phyloP scores from a whole-genome alignment of 345 rosid genomes.

The Gossypium ekmanianum region DNA sequence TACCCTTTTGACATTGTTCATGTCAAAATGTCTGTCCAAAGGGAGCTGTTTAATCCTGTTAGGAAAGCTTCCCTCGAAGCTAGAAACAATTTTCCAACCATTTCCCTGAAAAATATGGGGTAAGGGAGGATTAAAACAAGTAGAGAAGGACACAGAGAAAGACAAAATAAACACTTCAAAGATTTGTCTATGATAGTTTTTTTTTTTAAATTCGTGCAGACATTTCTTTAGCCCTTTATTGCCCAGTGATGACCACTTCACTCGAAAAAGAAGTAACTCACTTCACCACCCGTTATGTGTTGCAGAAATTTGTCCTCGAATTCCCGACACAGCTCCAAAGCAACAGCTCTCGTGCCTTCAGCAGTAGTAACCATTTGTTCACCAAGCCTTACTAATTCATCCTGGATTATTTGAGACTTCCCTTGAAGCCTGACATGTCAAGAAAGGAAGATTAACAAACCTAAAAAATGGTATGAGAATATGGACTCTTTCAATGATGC shows the following conservation, averaged over 20 bases:
- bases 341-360: conserved; percentile 96
- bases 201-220: not conserved
- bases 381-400: conserved; percentile 86
- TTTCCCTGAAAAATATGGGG: conserved; percentile 55
- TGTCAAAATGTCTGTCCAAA: conserved; percentile 89
- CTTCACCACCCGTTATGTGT: conserved; percentile 90
- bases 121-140: not conserved
- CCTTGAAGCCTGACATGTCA: conserved; percentile 76
- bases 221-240: not conserved
- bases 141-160: not conserved
- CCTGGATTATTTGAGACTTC: conserved; percentile 79
- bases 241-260: not conserved
- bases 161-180: not conserved
- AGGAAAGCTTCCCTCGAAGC: conserved; percentile 97
- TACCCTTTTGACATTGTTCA: conserved; percentile 93
- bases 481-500: not conserved
- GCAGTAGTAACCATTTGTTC: conserved; percentile 74
- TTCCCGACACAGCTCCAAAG: conserved; percentile 98
- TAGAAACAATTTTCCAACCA: conserved; percentile 98
- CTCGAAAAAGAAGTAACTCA: conserved; percentile 38
- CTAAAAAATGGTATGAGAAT: conserved; percentile 1
- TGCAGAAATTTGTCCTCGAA: conserved; percentile 96
- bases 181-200: not conserved
- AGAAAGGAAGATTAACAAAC: conserved; percentile 14
- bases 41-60: conserved; percentile 95